These are phyloP conservation scores for Elymus sibiricus DNA, from an alignment of 176 grass and related monocot genomes.

Conservation along the genomic window DNA sequence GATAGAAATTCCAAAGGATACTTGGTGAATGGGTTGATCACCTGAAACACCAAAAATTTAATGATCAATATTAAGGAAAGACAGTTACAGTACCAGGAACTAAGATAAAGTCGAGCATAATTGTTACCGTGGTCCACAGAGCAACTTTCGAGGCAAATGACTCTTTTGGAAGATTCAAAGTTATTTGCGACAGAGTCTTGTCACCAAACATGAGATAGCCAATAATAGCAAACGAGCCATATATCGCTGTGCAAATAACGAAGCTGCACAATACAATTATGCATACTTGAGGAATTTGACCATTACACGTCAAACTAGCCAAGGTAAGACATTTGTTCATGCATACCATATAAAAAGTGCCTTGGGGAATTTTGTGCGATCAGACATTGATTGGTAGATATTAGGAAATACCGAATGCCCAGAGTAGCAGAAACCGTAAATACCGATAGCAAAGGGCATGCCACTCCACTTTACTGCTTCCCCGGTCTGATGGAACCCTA, in stretches of 20 bases:
- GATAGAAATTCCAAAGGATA: constrained; percentile 65
- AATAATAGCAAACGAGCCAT: constrained; percentile 71
- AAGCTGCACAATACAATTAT: constrained; percentile 58
- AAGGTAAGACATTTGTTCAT: not conserved
- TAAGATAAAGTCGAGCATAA: not conserved
- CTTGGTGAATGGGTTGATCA: constrained; percentile 92
- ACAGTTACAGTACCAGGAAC: not conserved
- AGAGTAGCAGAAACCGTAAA: constrained; percentile 91
- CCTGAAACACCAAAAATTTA: constrained; percentile 45
- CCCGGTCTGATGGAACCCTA: constrained; percentile 73
- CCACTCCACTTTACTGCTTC: constrained; percentile 67
- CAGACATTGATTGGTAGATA: constrained; percentile 95
- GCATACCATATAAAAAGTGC: constrained; percentile 74
- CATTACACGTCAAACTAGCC: not conserved
- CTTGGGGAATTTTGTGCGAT: constrained; percentile 83
- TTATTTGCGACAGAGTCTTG: constrained; percentile 83
- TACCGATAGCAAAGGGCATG: constrained; percentile 81
- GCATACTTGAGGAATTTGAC: constrained; percentile 27
- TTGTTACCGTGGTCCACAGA: constrained; percentile 84
- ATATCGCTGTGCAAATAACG: constrained; percentile 67
- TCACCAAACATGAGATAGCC: constrained; percentile 97
- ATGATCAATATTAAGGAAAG: not conserved
- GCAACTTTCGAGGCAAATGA: constrained; percentile 76
- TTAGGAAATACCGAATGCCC: constrained; percentile 94
- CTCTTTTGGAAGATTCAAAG: constrained; percentile 87